Conservation (phyloP, 129 eudicot genomes). For the Escallonia herrerae region DNA sequence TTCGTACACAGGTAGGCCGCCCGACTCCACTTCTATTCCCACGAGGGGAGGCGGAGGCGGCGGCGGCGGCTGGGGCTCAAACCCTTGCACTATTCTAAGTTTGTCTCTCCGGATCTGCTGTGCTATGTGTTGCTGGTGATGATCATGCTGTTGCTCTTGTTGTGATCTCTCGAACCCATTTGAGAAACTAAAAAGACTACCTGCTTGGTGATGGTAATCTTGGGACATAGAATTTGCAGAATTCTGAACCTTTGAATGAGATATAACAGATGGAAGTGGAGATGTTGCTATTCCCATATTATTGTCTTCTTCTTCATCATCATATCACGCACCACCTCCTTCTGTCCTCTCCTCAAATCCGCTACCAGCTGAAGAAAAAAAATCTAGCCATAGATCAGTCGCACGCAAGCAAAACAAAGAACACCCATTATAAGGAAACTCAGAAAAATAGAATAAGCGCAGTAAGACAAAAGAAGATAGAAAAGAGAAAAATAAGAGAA, state of each 20-base stretch:
- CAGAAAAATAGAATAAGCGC: background rate
- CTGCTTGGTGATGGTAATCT: constrained; percentile 42
- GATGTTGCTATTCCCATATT: constrained; percentile 55
- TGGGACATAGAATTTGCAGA: constrained; percentile 65
- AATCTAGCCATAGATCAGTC: background rate
- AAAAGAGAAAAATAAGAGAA: constrained; percentile 10
- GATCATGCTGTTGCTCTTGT: constrained; percentile 40
- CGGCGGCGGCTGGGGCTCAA: constrained; percentile 31
- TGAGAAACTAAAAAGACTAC: constrained; percentile 39
- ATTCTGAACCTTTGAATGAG: constrained; percentile 23
- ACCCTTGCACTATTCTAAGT: constrained; percentile 37
- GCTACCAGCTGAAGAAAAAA: background rate
- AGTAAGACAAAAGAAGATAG: background rate
- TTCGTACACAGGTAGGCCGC: constrained; percentile 44
- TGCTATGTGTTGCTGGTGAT: constrained; percentile 29
- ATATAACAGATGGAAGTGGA: background rate
- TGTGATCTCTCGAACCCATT: constrained; percentile 75
- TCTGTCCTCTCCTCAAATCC: background rate
- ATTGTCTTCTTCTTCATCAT: constrained; percentile 26
- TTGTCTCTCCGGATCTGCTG: constrained; percentile 80
- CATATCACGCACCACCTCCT: background rate
- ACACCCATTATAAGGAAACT: background rate
- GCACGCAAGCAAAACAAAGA: background rate
- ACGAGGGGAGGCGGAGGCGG: too few relatives aligned
- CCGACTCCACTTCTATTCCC: constrained; percentile 37